Conservation (phyloP, 139 green algal genomes). For the Chlorella ohadii region DNA sequence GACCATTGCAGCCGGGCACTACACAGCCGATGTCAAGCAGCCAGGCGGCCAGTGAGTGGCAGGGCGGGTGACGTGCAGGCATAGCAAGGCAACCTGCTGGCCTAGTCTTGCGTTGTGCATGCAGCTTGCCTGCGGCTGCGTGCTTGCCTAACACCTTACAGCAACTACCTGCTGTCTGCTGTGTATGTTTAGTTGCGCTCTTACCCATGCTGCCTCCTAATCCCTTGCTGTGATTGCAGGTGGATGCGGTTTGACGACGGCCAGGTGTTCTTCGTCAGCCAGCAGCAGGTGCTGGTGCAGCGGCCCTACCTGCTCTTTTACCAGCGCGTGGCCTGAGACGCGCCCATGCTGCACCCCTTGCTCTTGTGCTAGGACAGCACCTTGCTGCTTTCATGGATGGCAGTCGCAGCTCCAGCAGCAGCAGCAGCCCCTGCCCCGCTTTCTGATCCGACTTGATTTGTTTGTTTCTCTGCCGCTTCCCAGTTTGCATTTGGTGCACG, state of each 20-base stretch:
- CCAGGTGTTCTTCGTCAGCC: conserved; percentile 57
- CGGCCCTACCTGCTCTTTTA: conserved; percentile 84
- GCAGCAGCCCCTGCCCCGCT: no score
- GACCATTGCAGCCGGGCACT: conserved; percentile 67
- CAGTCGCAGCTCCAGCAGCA: no score
- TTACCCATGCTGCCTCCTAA: no score
- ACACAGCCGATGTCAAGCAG: conserved; percentile 84
- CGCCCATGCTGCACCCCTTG: no score
- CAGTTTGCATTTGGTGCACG: background rate
- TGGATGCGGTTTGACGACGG: conserved; percentile 87
- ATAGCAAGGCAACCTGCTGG: no score
- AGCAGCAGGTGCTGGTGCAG: conserved; percentile 60
- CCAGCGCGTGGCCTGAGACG: conserved; percentile 39
- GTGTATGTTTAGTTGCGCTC: no score
- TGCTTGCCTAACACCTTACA: background rate
- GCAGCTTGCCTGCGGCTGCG: background rate
- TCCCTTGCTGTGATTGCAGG: background rate
- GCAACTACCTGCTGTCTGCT: no score
- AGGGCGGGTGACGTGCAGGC: no score
- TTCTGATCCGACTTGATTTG: no score
- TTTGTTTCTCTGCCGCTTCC: background rate
- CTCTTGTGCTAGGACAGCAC: no score
- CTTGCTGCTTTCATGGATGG: no score
- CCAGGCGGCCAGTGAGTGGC: conserved; percentile 41
- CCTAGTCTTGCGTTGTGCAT: no score